These are phyloP conservation scores for sorghum (Sorghum bicolor) DNA, from an alignment of 176 grass and related monocot genomes.

Conservation along the genomic window Sorghum_bicolor_NCBIv3 NC_012879.2:59676501-59677000, in stretches of 20 bases:
- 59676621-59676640: conserved; percentile 18
- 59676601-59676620: conserved; percentile 74
- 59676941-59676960: background rate
- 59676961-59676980: background rate
- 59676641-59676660: background rate
- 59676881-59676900: background rate
- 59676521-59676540: conserved; percentile 61
- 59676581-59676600: conserved; percentile 74
- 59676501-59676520: conserved; percentile 81
- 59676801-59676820: background rate
- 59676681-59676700: background rate
- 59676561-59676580: conserved; percentile 55
- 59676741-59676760: background rate
- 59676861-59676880: background rate
- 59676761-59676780: background rate
- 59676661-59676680: background rate
- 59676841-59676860: background rate
- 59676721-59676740: too few relatives aligned
- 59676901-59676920: background rate
- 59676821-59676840: background rate
- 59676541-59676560: conserved; percentile 68
- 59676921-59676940: background rate
- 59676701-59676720: background rate
- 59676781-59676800: background rate
- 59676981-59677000: background rate